These are phyloP conservation scores for Tillandsia leiboldiana DNA, from an alignment of 176 grass and related monocot genomes.

Conservation along the genomic window DNA sequence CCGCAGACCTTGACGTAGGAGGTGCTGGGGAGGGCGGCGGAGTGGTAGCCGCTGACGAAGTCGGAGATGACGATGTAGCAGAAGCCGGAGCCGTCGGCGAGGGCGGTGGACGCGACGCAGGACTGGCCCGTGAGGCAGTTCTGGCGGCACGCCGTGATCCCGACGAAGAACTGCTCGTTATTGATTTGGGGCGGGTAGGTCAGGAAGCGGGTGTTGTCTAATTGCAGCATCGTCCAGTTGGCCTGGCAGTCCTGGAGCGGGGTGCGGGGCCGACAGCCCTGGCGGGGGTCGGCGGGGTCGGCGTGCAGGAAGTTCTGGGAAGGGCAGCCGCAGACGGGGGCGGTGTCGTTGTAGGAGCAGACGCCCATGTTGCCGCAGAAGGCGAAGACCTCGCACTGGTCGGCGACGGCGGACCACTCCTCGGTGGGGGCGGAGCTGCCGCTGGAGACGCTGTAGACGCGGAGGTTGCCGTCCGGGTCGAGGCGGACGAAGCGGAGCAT, in stretches of 20 bases:
- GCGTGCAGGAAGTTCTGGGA: constrained; percentile 48
- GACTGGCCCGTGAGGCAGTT: constrained; percentile 78
- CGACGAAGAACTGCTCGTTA: constrained; percentile 75
- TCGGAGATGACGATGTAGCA: constrained; percentile 62
- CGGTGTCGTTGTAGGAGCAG: constrained; percentile 70
- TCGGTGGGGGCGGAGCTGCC: constrained; percentile 27
- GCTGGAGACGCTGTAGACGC: constrained; percentile 46
- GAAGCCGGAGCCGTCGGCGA: constrained; percentile 75
- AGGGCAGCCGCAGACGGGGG: constrained; percentile 66
- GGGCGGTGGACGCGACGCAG: constrained; percentile 73
- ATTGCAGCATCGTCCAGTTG: constrained; percentile 80
- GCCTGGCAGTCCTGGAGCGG: constrained; percentile 53
- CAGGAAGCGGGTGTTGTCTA: constrained; percentile 75
- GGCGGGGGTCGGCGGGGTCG: constrained; percentile 14
- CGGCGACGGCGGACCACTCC: constrained; percentile 76
- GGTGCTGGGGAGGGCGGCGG: constrained; percentile 72
- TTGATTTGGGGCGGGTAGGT: constrained; percentile 65
- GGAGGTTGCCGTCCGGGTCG: constrained; percentile 80
- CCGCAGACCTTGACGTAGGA: constrained; percentile 95
- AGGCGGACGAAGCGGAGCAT: constrained; percentile 67
- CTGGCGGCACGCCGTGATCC: constrained; percentile 69
- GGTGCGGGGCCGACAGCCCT: constrained; percentile 37
- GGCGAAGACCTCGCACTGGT: constrained; percentile 96
- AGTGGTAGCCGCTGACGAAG: constrained; percentile 76
- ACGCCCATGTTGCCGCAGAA: constrained; percentile 89